Evolutionary conservation across 805 yeast genomes (phyloP).

Genomic region (Cyberlindnera japonica): DNA sequence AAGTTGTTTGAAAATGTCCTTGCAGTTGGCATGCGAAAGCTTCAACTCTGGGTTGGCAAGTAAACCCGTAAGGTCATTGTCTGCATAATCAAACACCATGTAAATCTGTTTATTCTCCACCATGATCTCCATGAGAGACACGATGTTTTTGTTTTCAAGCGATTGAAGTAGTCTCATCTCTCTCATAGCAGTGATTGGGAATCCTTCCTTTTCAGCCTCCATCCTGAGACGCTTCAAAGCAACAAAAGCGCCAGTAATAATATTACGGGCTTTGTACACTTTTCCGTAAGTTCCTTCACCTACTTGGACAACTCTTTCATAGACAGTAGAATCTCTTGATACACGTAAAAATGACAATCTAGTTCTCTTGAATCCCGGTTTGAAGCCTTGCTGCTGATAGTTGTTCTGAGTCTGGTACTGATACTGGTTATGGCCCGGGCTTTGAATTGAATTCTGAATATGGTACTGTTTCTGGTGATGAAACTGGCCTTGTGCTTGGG

Average conservation of each 20-base stretch:
- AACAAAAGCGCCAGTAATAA: conserved; percentile 63
- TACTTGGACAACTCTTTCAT: conserved; percentile 77
- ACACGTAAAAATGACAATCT: conserved; percentile 22
- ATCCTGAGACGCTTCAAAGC: conserved; percentile 83
- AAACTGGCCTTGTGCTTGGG: too few species aligned
- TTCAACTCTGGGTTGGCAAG: conserved; percentile 68
- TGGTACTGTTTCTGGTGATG: not conserved
- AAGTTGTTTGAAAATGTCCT: conserved; percentile 62
- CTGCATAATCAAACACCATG: conserved; percentile 92
- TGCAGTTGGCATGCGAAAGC: conserved; percentile 60
- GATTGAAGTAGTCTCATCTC: conserved; percentile 85
- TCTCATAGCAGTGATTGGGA: conserved; percentile 92
- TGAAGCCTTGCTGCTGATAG: too few species aligned
- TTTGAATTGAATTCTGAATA: too few species aligned
- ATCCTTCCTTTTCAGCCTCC: conserved; percentile 89
- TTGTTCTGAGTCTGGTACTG: too few species aligned
- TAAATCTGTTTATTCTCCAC: conserved; percentile 67
- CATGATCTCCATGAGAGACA: conserved; percentile 85
- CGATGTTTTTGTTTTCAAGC: conserved; percentile 76
- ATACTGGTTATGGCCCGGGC: too few species aligned
- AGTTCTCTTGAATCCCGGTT: too few species aligned
- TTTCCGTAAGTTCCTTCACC: conserved; percentile 99
- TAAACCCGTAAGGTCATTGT: conserved; percentile 88
- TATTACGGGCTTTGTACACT: conserved; percentile 83
- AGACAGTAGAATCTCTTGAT: conserved; percentile 32